These are phyloP conservation scores for Dentipellis sp. DNA, from an alignment of 768 basidiomycete species.

Conservation along the genomic window DNA sequence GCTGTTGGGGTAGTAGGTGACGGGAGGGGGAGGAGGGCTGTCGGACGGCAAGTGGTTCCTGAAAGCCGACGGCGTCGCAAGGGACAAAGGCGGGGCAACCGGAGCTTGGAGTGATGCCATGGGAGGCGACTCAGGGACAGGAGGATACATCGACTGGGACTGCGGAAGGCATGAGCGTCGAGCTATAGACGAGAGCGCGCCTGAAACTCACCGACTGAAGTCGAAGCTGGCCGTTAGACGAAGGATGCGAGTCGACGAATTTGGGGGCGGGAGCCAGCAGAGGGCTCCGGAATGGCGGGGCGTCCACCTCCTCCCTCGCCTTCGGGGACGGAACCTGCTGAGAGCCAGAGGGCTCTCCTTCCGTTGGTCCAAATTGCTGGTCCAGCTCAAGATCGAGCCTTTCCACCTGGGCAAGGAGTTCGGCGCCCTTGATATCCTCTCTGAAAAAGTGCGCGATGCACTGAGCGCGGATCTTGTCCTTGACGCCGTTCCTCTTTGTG, in stretches of 20 bases:
- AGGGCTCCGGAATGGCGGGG: background rate
- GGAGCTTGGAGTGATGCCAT: background rate
- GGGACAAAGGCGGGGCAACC: no score
- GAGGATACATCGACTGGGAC: no score
- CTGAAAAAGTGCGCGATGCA: constrained; percentile 6
- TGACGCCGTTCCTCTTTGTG: constrained; percentile 10
- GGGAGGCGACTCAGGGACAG: background rate
- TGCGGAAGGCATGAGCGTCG: no score
- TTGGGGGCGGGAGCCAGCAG: background rate
- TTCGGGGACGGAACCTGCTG: background rate
- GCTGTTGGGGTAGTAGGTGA: no score
- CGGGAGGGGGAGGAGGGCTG: no score
- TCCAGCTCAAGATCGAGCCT: constrained; percentile 2
- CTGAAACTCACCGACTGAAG: no score
- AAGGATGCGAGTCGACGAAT: no score
- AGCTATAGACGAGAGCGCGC: no score
- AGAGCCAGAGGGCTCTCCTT: background rate
- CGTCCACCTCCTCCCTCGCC: background rate
- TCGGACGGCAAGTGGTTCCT: no score
- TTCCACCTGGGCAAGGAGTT: constrained; percentile 1
- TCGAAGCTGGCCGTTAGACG: no score
- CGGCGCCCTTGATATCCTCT: constrained; percentile 5
- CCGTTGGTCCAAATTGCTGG: background rate
- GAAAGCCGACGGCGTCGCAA: no score
- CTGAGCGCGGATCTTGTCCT: constrained; percentile 6